A percentile compares a stretch with the other conserved stretches of the same genome.
phyloP scores from a whole-genome alignment of 2,329 filamentous ascomycete species.

The Ophiostoma piceae region DNA sequence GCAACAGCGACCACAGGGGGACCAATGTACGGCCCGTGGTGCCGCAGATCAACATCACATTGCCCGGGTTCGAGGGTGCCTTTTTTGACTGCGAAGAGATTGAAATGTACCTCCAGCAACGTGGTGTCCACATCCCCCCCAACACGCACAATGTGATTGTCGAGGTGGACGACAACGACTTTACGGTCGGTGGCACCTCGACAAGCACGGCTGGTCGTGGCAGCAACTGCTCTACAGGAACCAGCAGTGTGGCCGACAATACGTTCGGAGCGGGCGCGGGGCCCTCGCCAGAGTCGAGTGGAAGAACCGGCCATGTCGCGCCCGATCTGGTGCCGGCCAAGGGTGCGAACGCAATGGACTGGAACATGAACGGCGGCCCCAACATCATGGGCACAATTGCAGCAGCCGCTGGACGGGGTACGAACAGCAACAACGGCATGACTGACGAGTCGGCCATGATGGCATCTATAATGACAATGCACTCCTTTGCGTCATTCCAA shows the following conservation, averaged over 20 bases:
- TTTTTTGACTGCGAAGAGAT: constrained; percentile 76
- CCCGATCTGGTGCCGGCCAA: neutral
- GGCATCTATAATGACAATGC: neutral
- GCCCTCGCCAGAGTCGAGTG: neutral
- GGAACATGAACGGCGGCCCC: neutral
- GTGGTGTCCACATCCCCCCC: constrained; percentile 58
- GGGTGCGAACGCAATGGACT: neutral
- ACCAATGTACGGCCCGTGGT: constrained; percentile 36
- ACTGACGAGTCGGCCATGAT: neutral
- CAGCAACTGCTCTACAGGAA: neutral
- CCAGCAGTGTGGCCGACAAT: neutral
- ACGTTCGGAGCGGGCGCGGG: neutral
- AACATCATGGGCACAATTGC: neutral
- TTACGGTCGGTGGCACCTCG: constrained; percentile 31
- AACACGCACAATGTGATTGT: constrained; percentile 56
- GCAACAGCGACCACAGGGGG: constrained; percentile 38
- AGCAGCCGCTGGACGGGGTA: neutral
- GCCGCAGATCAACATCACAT: constrained; percentile 46
- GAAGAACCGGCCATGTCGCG: neutral
- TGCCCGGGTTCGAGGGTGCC: constrained; percentile 63
- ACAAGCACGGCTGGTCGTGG: neutral
- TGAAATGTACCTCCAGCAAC: constrained; percentile 63
- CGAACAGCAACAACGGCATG: neutral
- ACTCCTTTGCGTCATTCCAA: neutral
- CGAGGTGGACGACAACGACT: constrained; percentile 46